Percentiles rank a stretch among this genome's conserved stretches.
Evolutionary conservation across 1,284 basidiomycete genomes (phyloP).

Genomic region (Cryptococcus hybrid): DNA sequence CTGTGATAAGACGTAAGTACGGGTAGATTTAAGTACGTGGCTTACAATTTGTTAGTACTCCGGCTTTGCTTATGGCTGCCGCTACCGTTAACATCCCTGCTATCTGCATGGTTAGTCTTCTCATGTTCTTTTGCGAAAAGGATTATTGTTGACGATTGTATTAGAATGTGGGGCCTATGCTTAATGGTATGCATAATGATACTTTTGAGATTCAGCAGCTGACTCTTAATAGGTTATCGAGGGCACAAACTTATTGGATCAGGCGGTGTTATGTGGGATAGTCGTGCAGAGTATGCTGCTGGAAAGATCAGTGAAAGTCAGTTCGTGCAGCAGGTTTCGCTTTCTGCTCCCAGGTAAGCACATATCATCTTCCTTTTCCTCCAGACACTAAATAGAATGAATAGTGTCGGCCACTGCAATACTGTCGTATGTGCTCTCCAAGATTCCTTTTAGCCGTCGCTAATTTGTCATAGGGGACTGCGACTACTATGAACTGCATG

Average conservation of each 20-base stretch:
- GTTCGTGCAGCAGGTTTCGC: slow-evolving; percentile 40
- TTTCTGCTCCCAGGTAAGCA: slow-evolving; percentile 37
- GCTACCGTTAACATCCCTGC: slow-evolving; percentile 48
- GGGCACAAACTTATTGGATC: slow-evolving; percentile 43
- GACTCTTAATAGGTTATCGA: slow-evolving; percentile 29
- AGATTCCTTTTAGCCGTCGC: not conserved
- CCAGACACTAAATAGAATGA: not conserved
- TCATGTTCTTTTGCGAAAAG: not conserved
- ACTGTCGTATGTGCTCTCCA: slow-evolving; percentile 28
- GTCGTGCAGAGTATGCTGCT: slow-evolving; percentile 32
- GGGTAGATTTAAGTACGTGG: not conserved
- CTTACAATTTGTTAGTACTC: slow-evolving; percentile 29
- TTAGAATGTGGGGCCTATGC: slow-evolving; percentile 44
- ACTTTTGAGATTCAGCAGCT: not conserved
- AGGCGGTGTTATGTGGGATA: slow-evolving; percentile 47
- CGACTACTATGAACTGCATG: slow-evolving; percentile 75
- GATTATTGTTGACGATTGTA: not conserved
- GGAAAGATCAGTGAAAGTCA: slow-evolving; percentile 42
- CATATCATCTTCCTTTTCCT: not conserved
- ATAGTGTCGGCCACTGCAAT: slow-evolving; percentile 44
- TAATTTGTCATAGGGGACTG: slow-evolving; percentile 29
- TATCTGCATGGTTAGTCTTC: slow-evolving; percentile 25
- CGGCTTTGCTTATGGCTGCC: slow-evolving; percentile 40
- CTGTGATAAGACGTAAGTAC: slow-evolving; percentile 60
- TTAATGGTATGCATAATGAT: slow-evolving; percentile 29